Conservation (phyloP, 2,329 filamentous ascomycete genomes). For the Microcyclospora tardicrescens region DNA sequence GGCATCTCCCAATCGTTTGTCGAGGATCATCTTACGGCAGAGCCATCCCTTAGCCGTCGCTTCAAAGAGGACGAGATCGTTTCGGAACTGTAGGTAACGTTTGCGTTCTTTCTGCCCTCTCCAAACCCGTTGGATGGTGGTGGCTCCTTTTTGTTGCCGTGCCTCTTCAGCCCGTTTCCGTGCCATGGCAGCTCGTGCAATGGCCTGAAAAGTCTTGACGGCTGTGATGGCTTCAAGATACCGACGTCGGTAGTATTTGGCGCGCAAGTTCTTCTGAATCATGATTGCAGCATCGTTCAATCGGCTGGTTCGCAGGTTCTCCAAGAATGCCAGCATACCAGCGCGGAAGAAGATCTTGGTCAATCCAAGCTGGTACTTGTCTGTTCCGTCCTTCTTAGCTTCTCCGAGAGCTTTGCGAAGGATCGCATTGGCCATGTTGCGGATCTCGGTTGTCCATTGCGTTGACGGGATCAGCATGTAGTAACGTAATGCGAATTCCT, state of each 20-base stretch:
- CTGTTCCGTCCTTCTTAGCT: conserved; percentile 52
- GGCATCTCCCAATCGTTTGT: conserved; percentile 85
- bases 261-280: conserved; percentile 96
- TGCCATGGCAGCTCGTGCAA: conserved; percentile 64
- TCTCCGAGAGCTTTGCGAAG: conserved; percentile 67
- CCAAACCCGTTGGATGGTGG: conserved; percentile 91
- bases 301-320: conserved; percentile 80
- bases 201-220: conserved; percentile 67
- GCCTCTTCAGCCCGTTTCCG: conserved; percentile 67
- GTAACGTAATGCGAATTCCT: conserved; percentile 93
- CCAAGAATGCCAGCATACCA: conserved; percentile 95
- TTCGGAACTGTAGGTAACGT: conserved; percentile 62
- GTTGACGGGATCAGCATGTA: conserved; percentile 92
- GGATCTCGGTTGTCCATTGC: conserved; percentile 87
- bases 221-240: conserved; percentile 78
- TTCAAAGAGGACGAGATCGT: conserved; percentile 77
- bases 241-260: conserved; percentile 86
- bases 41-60: conserved; percentile 85
- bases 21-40: conserved; percentile 80
- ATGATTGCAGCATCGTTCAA: conserved; percentile 90
- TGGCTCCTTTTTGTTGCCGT: conserved; percentile 73
- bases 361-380: conserved; percentile 94
- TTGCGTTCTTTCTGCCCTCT: conserved; percentile 82
- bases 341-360: conserved; percentile 99
- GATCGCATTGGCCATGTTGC: conserved; percentile 87